Base-by-base conservation (phyloP, 352 stramenopile species). In the Globisporangium iwayamae region DNA sequence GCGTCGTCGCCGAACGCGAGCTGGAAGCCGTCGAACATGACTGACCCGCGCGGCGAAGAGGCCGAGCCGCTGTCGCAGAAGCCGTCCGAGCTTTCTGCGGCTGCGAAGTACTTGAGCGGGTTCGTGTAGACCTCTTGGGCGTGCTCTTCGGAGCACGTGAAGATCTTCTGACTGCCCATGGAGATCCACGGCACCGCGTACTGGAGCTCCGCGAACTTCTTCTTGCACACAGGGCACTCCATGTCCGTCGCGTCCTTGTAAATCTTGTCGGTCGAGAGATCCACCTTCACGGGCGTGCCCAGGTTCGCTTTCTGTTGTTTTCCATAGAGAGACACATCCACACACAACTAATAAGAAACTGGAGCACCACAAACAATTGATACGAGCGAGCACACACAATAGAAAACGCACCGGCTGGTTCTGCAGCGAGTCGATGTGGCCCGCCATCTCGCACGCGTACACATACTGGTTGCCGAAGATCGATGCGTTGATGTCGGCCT, bases 1-100 rank as follows among this genome's bases (percentile, higher is more conserved):
- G 71, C 68, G 48, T 85, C 66, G 41, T 75, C 68, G n/a, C 79
- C 78, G 30, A 89, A 82, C 34, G 83, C 81, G 56, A 87, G 65
- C 65, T 92, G 85, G 66, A 93, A 93, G 38, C 83, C 83, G 61
- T 93, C 83, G 63, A 93, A 94, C 85, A 94, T 94, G 70, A 89
- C 79, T 3, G 84, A 93, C 6, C 82, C 84, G 22, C 74, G 71
- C 34, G 70, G 75, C 50, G 50, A 61, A 36, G 70, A 63, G 4
- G 68, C 60, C 8, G 76, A 72, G 47, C 78, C 79, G 28, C 66
- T 68, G 58, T 87, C 74, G 65, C 81, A 90, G 54, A 91, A 90
- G 7, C 76, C 79, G 9, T 64, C 60, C n/a, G 66, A 67, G 28
- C 68, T 72, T 0, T 62, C 41, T 13, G 69, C 56, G 13, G 70